These are phyloP conservation scores for Penicillium paradoxum DNA, from an alignment of 495 filamentous ascomycete genomes.

Conservation along the genomic window DNA sequence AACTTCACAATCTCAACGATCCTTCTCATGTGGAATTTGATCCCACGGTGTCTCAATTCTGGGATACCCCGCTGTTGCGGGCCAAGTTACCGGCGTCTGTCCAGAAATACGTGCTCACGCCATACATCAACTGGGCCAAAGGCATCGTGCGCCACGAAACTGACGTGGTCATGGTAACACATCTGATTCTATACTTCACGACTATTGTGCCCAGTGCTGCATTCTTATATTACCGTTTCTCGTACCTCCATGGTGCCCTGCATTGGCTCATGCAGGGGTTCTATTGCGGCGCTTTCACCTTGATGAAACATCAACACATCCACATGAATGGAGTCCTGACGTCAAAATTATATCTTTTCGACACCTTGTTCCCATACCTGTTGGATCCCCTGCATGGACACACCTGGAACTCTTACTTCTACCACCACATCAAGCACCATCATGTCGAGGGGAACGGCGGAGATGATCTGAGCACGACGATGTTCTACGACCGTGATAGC, in stretches of 20 bases:
- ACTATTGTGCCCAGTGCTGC: constrained; percentile 64
- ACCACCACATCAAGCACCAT: constrained; percentile 82
- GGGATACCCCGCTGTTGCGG: constrained; percentile 43
- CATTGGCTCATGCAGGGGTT: constrained; percentile 59
- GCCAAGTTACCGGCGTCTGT: constrained; percentile 31
- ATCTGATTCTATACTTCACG: constrained; percentile 64
- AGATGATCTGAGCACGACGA: constrained; percentile 67
- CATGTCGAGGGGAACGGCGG: constrained; percentile 80
- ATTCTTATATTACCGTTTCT: constrained; percentile 59
- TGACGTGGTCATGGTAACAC: constrained; percentile 73
- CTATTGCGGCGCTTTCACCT: constrained; percentile 67
- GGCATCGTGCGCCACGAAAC: constrained; percentile 53
- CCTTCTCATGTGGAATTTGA: constrained; percentile 41
- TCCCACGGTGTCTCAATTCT: constrained; percentile 50
- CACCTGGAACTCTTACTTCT: constrained; percentile 79
- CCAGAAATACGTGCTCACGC: constrained; percentile 45
- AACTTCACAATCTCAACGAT: constrained; percentile 52
- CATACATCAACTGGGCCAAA: constrained; percentile 52
- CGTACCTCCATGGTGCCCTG: constrained; percentile 56
- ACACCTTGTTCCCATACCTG: constrained; percentile 65
- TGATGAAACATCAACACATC: constrained; percentile 82
- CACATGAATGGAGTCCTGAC: constrained; percentile 67
- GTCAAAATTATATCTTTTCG: constrained; percentile 46
- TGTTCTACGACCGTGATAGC: constrained; percentile 70
- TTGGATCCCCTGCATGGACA: constrained; percentile 73